These are phyloP conservation scores for Rhizopus sp. DNA, from an alignment of 371 early-diverging fungal genomes.

Conservation along the genomic window DNA sequence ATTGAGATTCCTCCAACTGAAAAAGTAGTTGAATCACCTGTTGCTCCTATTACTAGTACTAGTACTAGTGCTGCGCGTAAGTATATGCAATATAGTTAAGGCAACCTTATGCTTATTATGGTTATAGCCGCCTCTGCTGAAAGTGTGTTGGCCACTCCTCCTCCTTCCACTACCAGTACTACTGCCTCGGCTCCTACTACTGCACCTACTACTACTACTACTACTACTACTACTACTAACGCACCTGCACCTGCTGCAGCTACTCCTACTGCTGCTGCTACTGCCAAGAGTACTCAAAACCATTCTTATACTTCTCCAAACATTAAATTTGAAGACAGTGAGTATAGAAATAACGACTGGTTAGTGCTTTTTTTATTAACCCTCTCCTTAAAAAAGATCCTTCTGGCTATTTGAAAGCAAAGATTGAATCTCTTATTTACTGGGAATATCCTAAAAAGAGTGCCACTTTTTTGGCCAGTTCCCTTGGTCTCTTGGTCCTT, in stretches of 20 bases:
- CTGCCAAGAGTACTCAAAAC: conserved; percentile 1
- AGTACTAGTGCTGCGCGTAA: conserved; percentile 20
- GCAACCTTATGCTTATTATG: conserved; percentile 1
- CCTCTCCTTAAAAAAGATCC: conserved; percentile 33
- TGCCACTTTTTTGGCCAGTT: conserved; percentile 32
- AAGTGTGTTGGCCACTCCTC: conserved; percentile 4
- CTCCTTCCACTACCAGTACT: conserved; percentile 7
- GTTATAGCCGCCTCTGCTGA: conserved; percentile 16
- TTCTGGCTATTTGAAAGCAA: conserved; percentile 45
- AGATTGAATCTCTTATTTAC: conserved; percentile 50
- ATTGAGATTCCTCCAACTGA: background rate
- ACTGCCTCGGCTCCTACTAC: conserved; percentile 14
- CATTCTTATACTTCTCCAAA: conserved; percentile 18
- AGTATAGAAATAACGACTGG: conserved; percentile 5
- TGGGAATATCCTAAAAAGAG: conserved; percentile 58
- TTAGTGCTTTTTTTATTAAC: background rate
- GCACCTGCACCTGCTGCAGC: too few species aligned
- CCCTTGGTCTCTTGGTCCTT: conserved; percentile 43
- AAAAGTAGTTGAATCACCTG: background rate
- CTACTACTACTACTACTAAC: too few species aligned
- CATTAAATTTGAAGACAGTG: conserved; percentile 55
- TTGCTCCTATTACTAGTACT: conserved; percentile 22
- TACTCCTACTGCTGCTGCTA: conserved; percentile 3
- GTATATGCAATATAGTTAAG: conserved; percentile 4
- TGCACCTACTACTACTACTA: conserved; percentile 8